Evolutionary conservation across 2,329 filamentous ascomycete genomes (phyloP).

Genomic region (Pseudopithomyces maydicus): DNA sequence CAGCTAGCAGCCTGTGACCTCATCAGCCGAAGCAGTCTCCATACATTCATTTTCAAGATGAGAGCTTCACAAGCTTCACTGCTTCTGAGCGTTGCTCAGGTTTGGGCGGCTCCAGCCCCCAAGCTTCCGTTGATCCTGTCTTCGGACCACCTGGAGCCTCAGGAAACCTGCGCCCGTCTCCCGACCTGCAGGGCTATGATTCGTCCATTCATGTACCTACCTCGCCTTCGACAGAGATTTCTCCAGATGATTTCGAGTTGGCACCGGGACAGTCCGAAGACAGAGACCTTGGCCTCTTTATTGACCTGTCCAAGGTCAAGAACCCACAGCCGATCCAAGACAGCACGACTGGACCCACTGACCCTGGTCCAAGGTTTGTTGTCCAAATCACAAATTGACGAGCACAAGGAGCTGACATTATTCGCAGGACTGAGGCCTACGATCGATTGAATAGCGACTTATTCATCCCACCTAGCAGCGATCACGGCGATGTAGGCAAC

Average conservation of each 20-base stretch:
- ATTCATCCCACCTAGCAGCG: constrained; percentile 46
- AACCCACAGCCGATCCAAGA: constrained; percentile 50
- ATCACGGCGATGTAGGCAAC: constrained; percentile 45
- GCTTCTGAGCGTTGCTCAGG: constrained; percentile 3
- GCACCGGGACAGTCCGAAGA: constrained; percentile 45
- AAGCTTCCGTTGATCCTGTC: constrained; percentile 14
- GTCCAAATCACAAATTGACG: neutral
- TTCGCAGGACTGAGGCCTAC: constrained; percentile 35
- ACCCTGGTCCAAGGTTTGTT: constrained; percentile 42
- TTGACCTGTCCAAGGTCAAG: constrained; percentile 45
- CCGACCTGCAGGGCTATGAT: constrained; percentile 39
- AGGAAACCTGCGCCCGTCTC: constrained; percentile 42
- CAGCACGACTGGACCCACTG: constrained; percentile 43
- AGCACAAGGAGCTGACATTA: constrained; percentile 7
- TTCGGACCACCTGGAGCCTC: constrained; percentile 39
- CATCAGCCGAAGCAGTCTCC: neutral
- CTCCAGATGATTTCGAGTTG: constrained; percentile 42
- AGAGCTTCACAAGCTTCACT: constrained; percentile 6
- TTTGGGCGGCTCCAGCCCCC: constrained; percentile 15
- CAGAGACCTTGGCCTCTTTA: constrained; percentile 44
- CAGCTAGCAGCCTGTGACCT: neutral
- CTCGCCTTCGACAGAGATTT: constrained; percentile 36
- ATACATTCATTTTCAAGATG: constrained; percentile 12
- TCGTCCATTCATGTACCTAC: constrained; percentile 37
- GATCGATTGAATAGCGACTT: constrained; percentile 49